Base-by-base conservation (phyloP, 331 rosid species). In the Erythrophleum ivorense region DNA sequence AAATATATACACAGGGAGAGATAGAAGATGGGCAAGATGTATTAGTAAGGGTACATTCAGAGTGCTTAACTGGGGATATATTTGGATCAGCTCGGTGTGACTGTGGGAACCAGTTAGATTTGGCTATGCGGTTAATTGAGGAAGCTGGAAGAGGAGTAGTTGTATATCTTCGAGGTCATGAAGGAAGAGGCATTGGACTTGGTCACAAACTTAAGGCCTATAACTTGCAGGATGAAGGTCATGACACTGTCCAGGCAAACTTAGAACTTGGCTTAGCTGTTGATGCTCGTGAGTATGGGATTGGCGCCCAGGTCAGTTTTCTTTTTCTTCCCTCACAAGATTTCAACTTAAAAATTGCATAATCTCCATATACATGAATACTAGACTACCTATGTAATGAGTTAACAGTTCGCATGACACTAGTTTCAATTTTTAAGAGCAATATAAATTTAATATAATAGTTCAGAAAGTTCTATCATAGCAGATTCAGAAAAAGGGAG, bases 21-120 rank as follows among this genome's bases (percentile, higher is more conserved):
- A 80, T 94, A 3, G 95, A 94, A 69, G 81, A 89, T 74, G 97
- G 97, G 24, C 79, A 89, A 88, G 91, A 90, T 81, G 97, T 94
- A 58, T 82, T 92, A 33, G 97, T 87, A n/a, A 67, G 98, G 81
- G 98, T 92, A 0, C 98, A 94, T 80, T 92, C 98, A 16, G 97
- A 94, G 72, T 94, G 98, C 84, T 88, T 94, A 78, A 94, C 98
- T 0, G 98, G 98, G 12, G 98, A 94, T 73, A 91, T 94, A 68
- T 91, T 94, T 80, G 94, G 97, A 21, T 94, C 98, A 1, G 94
- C 89, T 15, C 75, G 98, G 31, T 94, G 98, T 73, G 97, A 94
- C 71, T 94, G 98, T 70, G 98, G 98, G 14, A 88, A 89, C 87
- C 98, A 92, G 84, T 70, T 94, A 80, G 98, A 91, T 50, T 82